phyloP scores from a whole-genome alignment of 805 yeast species.

The Saturnispora quitensis region DNA sequence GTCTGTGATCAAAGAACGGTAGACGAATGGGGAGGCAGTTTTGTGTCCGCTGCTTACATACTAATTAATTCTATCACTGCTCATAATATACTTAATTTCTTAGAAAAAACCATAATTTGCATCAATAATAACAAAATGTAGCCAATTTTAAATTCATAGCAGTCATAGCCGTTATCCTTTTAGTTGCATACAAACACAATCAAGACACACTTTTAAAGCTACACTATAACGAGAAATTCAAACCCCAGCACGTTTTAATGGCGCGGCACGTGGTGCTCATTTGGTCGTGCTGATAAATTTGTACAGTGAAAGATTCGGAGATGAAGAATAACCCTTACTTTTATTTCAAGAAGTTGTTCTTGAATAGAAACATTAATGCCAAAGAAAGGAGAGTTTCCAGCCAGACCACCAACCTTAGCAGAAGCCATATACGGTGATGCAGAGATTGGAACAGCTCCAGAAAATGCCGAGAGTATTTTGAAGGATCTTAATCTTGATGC shows the following conservation, averaged over 20 bases:
- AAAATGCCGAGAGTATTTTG: constrained; percentile 7
- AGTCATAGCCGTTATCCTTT: background rate
- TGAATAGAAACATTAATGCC: background rate
- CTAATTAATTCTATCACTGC: too few relatives aligned
- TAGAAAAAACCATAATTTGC: background rate
- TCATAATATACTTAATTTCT: too few relatives aligned
- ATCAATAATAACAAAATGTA: background rate
- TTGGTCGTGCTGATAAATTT: background rate
- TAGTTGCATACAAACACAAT: background rate
- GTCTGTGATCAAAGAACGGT: too few relatives aligned
- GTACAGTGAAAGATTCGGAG: background rate
- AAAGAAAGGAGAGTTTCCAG: constrained; percentile 14
- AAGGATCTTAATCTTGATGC: constrained; percentile 8
- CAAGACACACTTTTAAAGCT: background rate
- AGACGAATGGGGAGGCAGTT: too few relatives aligned
- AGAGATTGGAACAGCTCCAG: constrained; percentile 11
- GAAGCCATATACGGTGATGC: constrained; percentile 9
- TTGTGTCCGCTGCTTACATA: too few relatives aligned
- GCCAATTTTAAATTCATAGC: background rate
- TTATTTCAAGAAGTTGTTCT: background rate
- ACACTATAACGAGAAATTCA: background rate
- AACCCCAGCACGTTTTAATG: background rate
- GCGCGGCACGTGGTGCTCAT: constrained; percentile 1
- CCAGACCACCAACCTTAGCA: constrained; percentile 14
- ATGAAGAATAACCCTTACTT: background rate